Conservation (phyloP, 164 flowering plant species). For the Aristolochia contorta region DNA sequence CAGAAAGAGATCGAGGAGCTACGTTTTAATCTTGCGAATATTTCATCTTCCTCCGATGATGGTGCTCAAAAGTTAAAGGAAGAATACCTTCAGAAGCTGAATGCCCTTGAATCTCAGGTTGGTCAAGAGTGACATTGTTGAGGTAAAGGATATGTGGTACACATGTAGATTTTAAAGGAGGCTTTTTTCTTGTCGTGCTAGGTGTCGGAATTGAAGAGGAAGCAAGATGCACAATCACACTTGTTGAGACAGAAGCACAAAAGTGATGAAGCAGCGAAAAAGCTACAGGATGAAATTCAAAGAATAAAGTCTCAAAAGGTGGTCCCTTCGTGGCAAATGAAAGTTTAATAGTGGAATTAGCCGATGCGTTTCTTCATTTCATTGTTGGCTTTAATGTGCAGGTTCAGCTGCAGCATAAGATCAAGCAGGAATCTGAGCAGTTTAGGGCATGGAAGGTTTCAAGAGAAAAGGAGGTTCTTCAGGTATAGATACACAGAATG, state of each 20-base stretch:
- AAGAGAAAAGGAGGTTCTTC: slow-evolving; percentile 93
- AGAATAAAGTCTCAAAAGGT: slow-evolving; percentile 94
- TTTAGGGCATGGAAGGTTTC: slow-evolving; percentile 91
- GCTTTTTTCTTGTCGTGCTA: slow-evolving; percentile 13
- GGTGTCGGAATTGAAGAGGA: slow-evolving; percentile 92
- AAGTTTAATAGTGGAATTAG: background rate
- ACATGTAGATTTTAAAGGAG: too few species aligned
- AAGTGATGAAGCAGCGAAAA: slow-evolving; percentile 90
- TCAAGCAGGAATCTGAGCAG: slow-evolving; percentile 97
- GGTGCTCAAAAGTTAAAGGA: slow-evolving; percentile 85
- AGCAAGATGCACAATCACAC: slow-evolving; percentile 97
- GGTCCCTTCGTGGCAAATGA: slow-evolving; percentile 4
- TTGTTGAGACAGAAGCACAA: slow-evolving; percentile 88
- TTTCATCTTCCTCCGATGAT: slow-evolving; percentile 74
- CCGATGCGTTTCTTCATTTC: background rate
- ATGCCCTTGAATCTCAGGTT: slow-evolving; percentile 82
- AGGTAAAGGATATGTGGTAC: too few species aligned
- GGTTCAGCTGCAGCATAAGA: slow-evolving; percentile 97
- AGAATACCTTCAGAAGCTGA: slow-evolving; percentile 87
- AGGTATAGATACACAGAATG: slow-evolving; percentile 32
- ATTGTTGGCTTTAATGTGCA: slow-evolving; percentile 11
- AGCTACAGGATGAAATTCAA: slow-evolving; percentile 94
- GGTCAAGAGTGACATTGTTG: slow-evolving; percentile 1
- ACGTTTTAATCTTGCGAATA: slow-evolving; percentile 45
- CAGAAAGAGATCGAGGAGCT: slow-evolving; percentile 92